These are phyloP conservation scores for Cardiospermum halicacabum DNA, from an alignment of 345 rosid species.

Conservation along the genomic window DNA sequence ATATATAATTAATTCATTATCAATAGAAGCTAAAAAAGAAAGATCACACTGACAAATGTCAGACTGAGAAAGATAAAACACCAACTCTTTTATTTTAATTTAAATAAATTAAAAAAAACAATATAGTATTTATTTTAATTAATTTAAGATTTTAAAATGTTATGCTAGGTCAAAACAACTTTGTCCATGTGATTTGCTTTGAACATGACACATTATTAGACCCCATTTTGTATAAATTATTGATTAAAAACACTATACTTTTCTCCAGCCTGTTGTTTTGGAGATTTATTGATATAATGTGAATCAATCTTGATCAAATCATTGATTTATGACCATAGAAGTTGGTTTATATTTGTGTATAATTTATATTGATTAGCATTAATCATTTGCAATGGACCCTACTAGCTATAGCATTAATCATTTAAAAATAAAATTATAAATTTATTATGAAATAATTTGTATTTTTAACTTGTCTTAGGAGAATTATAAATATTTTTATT, in stretches of 20 bases:
- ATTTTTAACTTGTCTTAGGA: too few relatives aligned
- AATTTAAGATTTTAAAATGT: too few relatives aligned
- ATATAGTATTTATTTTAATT: too few relatives aligned
- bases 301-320: not conserved
- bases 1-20: too few relatives aligned
- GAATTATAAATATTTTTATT: too few relatives aligned
- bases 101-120: too few relatives aligned
- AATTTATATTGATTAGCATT: not conserved
- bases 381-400: not conserved
- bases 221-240: conserved; percentile 1
- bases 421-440: too few relatives aligned
- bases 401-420: not conserved
- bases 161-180: conserved; percentile 8
- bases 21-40: not conserved
- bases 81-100: not conserved
- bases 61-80: not conserved
- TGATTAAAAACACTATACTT: not conserved
- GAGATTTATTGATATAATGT: not conserved
- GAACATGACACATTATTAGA: conserved; percentile 9
- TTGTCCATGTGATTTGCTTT: conserved; percentile 17
- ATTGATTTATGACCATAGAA: not conserved
- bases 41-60: not conserved
- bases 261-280: not conserved
- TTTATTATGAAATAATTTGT: too few relatives aligned
- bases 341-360: too few relatives aligned